Percentiles rank a stretch among this genome's conserved stretches.
Conservation (phyloP, 768 basidiomycete species). For the Mrakia blollopis region DNA sequence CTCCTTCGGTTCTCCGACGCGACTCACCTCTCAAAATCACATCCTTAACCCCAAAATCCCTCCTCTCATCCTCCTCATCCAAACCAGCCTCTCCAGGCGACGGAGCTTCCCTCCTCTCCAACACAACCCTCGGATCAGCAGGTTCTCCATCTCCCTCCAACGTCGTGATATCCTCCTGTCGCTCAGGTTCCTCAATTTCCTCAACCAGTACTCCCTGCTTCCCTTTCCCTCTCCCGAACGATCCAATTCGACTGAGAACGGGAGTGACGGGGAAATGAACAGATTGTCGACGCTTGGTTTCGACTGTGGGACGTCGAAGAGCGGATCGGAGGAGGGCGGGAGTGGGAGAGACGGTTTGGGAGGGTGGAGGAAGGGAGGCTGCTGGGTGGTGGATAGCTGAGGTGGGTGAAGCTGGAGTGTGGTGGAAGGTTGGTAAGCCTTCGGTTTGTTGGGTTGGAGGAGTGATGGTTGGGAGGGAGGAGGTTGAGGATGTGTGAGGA, state of each 20-base stretch:
- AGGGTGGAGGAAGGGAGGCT: background rate
- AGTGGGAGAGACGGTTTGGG: background rate
- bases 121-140: slow-evolving; percentile 6
- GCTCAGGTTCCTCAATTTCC: background rate
- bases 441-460: background rate
- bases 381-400: background rate
- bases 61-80: background rate
- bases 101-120: background rate
- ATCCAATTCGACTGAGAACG: background rate
- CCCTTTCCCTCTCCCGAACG: background rate
- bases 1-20: background rate
- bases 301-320: background rate
- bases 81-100: background rate
- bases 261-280: slow-evolving; percentile 14
- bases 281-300: background rate
- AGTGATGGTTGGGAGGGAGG: background rate
- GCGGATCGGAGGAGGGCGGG: slow-evolving; percentile 10
- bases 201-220: slow-evolving; percentile 12
- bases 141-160: slow-evolving; percentile 21
- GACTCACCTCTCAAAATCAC: slow-evolving; percentile 30
- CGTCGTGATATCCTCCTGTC: background rate
- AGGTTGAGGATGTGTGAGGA: background rate
- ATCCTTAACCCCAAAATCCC: slow-evolving; percentile 10
- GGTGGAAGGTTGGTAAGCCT: slow-evolving; percentile 9
- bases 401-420: slow-evolving; percentile 14